Evolutionary conservation across 176 grass and related monocot genomes (phyloP), one percentile per base, ranked within the genome.

Genomic region (Aegilops sharonensis): DNA sequence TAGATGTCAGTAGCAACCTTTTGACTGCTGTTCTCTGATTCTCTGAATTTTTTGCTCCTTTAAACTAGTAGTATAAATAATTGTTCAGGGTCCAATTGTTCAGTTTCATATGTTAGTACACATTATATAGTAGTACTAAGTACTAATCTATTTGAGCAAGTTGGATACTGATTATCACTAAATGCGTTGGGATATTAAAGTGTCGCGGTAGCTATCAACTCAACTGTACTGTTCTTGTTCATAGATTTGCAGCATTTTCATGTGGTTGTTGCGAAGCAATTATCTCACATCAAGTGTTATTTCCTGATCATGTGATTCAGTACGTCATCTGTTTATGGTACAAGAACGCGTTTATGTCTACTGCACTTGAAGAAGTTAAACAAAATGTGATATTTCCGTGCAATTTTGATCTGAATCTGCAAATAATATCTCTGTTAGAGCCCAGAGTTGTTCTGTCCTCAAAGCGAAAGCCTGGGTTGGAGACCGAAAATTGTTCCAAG

Each of bases 401-500:
- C 11, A 10, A 14, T 20, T 72, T 56, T 70, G 36, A 18, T 68
- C 23, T 64, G 18, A 63, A 62, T 61, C 48, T 68, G 45, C 69
- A 61, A 56, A 20, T 56, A 17, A 20, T 56, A 56, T 56, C 68
- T 69, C 10, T 79, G n/a, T 47, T 60, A 88, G 90, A 81, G 24
- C 39, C 30, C 76, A 11, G 23, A 57, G 42, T 61, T 40, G 17
- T 9, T 34, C 4, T 62, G 8, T 82, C 18, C 42, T 30, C 81
- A 75, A 92, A 90, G 75, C 80, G 83, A 35, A 90, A 86, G 36
- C 59, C 42, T 1, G 4, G 2, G 27, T 3, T 70, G 25, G 80
- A 82, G 78, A 72, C 18, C 3, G 64, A 70, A 89, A 62, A n/a
- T 11, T 47, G 37, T 57, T n/a, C 34, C 31, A 95, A 92, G 79